A percentile compares a stretch with the other conserved stretches of the same genome.
Conservation (phyloP, 345 rosid genomes). For the Citrus glauca region DNA sequence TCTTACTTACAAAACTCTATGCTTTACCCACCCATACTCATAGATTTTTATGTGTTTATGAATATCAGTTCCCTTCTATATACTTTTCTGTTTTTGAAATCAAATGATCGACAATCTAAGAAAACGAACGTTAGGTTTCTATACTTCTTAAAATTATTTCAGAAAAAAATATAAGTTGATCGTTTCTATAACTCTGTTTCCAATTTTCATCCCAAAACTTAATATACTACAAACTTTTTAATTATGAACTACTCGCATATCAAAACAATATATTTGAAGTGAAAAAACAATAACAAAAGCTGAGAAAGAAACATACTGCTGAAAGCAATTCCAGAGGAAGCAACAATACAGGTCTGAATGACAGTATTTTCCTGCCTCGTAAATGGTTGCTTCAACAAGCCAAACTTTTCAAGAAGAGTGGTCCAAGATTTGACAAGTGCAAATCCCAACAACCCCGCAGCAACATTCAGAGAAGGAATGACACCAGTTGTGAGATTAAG, state of each 20-base stretch:
- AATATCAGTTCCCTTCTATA: too few species aligned
- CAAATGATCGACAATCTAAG: too few species aligned
- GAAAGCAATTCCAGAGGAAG: constrained; percentile 92
- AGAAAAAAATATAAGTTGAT: neutral
- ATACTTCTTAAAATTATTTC: too few species aligned
- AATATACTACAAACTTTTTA: too few species aligned
- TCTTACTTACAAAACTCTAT: too few species aligned
- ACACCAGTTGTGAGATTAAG: constrained; percentile 69
- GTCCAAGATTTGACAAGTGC: constrained; percentile 46
- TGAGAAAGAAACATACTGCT: constrained; percentile 53
- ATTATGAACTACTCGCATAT: too few species aligned
- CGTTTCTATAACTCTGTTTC: neutral
- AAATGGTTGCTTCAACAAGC: constrained; percentile 67
- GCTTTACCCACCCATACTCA: too few species aligned
- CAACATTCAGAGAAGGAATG: constrained; percentile 62
- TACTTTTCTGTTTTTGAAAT: too few species aligned
- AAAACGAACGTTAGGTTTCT: too few species aligned
- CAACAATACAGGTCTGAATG: constrained; percentile 83
- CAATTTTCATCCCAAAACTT: neutral
- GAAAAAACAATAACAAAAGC: neutral
- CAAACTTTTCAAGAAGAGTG: constrained; percentile 34
- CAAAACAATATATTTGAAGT: too few species aligned
- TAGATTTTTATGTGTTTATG: too few species aligned
- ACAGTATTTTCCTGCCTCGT: constrained; percentile 87
- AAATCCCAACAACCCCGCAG: constrained; percentile 61